A percentile compares a stretch with the other conserved stretches of the same genome.
Conservation (phyloP, 805 yeast genomes). For the Saccharomyces mikatae region DNA sequence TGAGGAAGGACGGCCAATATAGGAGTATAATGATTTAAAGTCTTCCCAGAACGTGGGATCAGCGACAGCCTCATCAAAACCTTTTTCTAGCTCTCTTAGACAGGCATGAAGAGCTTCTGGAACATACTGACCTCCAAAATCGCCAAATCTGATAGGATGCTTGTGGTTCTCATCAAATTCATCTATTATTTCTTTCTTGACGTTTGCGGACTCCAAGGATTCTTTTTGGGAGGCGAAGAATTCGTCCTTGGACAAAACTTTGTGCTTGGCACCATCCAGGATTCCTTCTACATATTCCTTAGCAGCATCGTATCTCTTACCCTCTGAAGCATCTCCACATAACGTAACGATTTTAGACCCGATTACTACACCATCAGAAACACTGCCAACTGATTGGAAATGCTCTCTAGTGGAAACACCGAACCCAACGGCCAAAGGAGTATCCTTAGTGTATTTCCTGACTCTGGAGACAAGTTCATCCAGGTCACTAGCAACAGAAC, state of each 20-base stretch:
- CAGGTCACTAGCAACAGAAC: slow-evolving; percentile 55
- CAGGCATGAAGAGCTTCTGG: slow-evolving; percentile 95
- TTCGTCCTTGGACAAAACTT: slow-evolving; percentile 28
- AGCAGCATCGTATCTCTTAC: slow-evolving; percentile 54
- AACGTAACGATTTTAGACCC: slow-evolving; percentile 78
- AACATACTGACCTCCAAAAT: slow-evolving; percentile 96
- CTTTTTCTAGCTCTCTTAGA: slow-evolving; percentile 78
- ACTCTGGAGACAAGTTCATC: slow-evolving; percentile 66
- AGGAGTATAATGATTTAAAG: slow-evolving; percentile 71
- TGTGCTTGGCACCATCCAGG: slow-evolving; percentile 47
- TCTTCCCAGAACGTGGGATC: slow-evolving; percentile 94
- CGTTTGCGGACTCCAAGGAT: slow-evolving; percentile 16
- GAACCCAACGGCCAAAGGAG: slow-evolving; percentile 90
- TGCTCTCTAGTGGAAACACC: slow-evolving; percentile 95
- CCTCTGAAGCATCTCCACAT: slow-evolving; percentile 55
- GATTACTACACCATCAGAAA: slow-evolving; percentile 93
- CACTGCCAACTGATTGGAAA: slow-evolving; percentile 64
- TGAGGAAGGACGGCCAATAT: slow-evolving; percentile 94
- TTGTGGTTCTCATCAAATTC: slow-evolving; percentile 53
- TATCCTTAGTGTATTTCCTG: slow-evolving; percentile 63
- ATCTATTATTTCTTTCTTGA: slow-evolving; percentile 16
- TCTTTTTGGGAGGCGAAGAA: slow-evolving; percentile 31
- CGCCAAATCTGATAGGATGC: slow-evolving; percentile 78
- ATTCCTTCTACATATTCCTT: slow-evolving; percentile 61
- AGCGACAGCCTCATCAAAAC: slow-evolving; percentile 78